Evolutionary conservation across 2,329 filamentous ascomycete species (phyloP), one percentile per base, ranked within the genome.

Genomic region (Claviceps sp.): DNA sequence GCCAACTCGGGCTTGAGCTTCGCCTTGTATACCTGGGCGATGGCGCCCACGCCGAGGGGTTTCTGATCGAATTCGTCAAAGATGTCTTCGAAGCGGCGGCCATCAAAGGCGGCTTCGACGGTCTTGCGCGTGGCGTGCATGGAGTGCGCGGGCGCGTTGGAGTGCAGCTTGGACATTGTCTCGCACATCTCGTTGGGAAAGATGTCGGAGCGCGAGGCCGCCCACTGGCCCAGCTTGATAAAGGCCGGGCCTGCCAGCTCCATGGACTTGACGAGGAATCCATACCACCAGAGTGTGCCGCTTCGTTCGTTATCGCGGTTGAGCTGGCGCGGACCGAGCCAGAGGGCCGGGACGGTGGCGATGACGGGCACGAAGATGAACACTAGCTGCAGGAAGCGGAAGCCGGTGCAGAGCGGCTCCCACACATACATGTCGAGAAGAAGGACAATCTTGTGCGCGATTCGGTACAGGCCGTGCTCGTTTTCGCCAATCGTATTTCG

Each of bases 181-280:
- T 80, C 80, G 70, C 93, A 98, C 79, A 98, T 82, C 66, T 96
- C 84, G 22, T 78, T 85, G 1, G 93, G 93, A 64, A 98, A 98
- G 63, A 98, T 95, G 68, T 98, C 93, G 43, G 90, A 87, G 64
- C 93, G 79, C 5, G 93, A 97, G 3, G 93, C 93, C 17, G 93
- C 93, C 93, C 93, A 98, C 82, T 98, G 93, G 16, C 93, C 93
- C 51, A 98, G 80, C 82, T 98, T 98, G 71, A 98, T 98, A 64
- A 98, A 98, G 0, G 93, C 89, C 45, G 93, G 90, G 0, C 93
- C 93, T 17, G 91, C 89, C 63, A 83, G 77, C 69, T 98, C 91
- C 93, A 98, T 97, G 30, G 85, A 78, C 53, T 75, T 78, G 10
- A 97, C 89, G 41, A 98, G 69, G 62, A 95, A 93, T 3, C 74